phyloP scores from a whole-genome alignment of 805 yeast species.

The Kluyveromyces siamensis region DNA sequence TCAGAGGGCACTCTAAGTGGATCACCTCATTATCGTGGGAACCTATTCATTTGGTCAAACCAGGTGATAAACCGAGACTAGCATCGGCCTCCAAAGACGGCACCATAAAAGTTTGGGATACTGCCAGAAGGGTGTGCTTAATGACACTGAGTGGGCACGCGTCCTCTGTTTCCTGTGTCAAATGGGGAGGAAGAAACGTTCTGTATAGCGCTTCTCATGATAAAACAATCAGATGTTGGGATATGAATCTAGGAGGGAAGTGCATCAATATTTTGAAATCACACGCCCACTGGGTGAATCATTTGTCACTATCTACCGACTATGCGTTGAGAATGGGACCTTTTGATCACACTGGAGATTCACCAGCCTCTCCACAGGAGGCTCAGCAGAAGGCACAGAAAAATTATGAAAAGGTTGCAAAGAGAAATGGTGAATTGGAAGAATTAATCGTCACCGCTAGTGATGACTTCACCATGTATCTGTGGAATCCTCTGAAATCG shows the following conservation, averaged over 20 bases:
- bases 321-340: conserved; percentile 82
- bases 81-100: conserved; percentile 91
- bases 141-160: conserved; percentile 81
- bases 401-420: conserved; percentile 50
- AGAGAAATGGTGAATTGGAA: conserved; percentile 49
- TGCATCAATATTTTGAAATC: conserved; percentile 71
- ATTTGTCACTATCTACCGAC: conserved; percentile 84
- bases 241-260: conserved; percentile 59
- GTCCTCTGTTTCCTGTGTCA: conserved; percentile 86
- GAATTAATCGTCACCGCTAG: conserved; percentile 91
- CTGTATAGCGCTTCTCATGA: conserved; percentile 91
- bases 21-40: conserved; percentile 89
- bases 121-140: conserved; percentile 53
- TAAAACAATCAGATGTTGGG: conserved; percentile 90
- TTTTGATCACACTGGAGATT: conserved; percentile 59
- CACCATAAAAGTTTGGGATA: conserved; percentile 84
- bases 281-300: conserved; percentile 98
- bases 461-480: conserved; percentile 95
- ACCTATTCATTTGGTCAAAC: conserved; percentile 71
- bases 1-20: conserved; percentile 83
- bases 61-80: conserved; percentile 59
- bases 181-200: conserved; percentile 87
- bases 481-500: conserved; percentile 85
- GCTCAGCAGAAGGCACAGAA: conserved; percentile 40
- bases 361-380: conserved; percentile 36